Evolutionary conservation across 2,329 filamentous ascomycete genomes (phyloP), one percentile per base, ranked within the genome.

Genomic region (Eutypa lata): DNA sequence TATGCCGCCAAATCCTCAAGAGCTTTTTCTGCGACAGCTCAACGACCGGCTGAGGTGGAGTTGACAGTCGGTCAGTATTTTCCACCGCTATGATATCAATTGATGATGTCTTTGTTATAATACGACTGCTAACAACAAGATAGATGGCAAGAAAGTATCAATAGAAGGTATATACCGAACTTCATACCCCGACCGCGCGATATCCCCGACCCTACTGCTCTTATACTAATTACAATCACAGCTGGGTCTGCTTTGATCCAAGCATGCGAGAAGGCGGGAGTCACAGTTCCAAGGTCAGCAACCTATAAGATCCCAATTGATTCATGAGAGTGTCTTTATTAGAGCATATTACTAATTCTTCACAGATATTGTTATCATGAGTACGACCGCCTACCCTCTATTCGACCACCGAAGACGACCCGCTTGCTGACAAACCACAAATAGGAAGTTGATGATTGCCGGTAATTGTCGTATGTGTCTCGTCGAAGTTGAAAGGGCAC

Each of bases 391-490:
- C 61, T 57, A 64, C 62, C 49, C 53, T 48, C 55, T 57, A 49
- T 61, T 49, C 51, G 43, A 45, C 53, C 51, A 48, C 51, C 60
- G 16, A 51, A 22, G 24, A 46, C 18, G 42, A 49, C 38, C 52
- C 42, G 14, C 33, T 40, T 57, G 53, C 77, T 81, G 67, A 81
- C 70, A 68, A 70, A 64, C 63, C 63, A 54, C 7, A 53, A 61
- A 66, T 68, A 93, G 90, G 73, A 97, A 99, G 78, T 83, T 99
- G 64, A 91, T 96, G 88, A 96, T 99, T 81, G 94, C 94, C 68
- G 94, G 94, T 75, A 99, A 97, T 77, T 99, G 94, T 75, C 91
- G 94, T 79, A 99, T 99, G 94, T 99, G 94, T 76, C 79, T 99
- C 69, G 94, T 99, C 69, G 94, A 99, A 80, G 94, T 99, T 62